phyloP scores from a whole-genome alignment of 2,329 filamentous ascomycete species.

The Beauveria sp. region DNA sequence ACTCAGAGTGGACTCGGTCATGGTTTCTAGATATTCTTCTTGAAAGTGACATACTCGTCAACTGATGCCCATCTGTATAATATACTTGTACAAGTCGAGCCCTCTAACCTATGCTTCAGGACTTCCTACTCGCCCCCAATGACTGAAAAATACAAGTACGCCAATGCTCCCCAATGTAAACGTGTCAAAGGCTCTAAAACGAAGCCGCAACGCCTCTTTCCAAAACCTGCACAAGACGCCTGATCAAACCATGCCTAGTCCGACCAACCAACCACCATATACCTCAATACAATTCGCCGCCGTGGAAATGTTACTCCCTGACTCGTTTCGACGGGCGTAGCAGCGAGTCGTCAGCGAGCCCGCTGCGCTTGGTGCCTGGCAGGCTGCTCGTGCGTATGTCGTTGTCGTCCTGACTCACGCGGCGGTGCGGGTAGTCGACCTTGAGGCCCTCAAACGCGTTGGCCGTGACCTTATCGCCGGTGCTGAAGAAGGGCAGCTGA shows the following conservation, averaged over 20 bases:
- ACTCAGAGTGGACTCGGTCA: no score
- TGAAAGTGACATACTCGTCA: no score
- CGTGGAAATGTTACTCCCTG: conserved; percentile 38
- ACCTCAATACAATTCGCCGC: not conserved
- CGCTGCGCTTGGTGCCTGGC: conserved; percentile 85
- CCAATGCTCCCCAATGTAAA: not conserved
- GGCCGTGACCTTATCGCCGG: conserved; percentile 62
- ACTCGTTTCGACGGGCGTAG: conserved; percentile 54
- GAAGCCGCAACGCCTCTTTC: not conserved
- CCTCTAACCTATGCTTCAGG: no score
- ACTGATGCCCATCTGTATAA: no score
- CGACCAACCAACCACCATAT: not conserved
- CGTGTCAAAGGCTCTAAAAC: not conserved
- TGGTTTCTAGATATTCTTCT: no score
- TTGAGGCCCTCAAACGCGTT: conserved; percentile 91
- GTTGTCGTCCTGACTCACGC: conserved; percentile 91
- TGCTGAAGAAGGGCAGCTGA: conserved; percentile 82
- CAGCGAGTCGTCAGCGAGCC: conserved; percentile 72
- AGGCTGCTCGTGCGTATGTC: conserved; percentile 87
- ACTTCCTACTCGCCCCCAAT: not conserved
- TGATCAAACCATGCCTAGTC: not conserved
- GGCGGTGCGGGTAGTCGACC: conserved; percentile 79
- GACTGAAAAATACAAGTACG: not conserved
- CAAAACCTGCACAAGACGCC: not conserved
- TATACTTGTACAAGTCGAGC: not conserved